Conservation (phyloP, 371 early-diverging fungal genomes). For the Mucor ambiguus region DNA sequence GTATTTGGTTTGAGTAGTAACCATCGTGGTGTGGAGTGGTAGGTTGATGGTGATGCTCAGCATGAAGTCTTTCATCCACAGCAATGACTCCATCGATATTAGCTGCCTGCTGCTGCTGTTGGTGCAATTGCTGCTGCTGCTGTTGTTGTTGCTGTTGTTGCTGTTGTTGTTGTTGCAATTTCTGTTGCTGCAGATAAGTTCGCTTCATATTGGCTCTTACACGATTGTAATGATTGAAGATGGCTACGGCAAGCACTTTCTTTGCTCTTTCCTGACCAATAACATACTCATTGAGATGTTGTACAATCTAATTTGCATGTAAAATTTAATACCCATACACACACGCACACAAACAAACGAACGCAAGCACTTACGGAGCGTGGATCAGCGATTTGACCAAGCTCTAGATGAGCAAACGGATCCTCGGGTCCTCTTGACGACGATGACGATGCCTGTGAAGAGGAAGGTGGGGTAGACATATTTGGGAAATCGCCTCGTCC, state of each 20-base stretch:
- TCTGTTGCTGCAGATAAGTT: slow-evolving; percentile 8
- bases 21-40: slow-evolving; percentile 23
- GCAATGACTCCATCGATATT: neutral
- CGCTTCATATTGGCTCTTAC: slow-evolving; percentile 67
- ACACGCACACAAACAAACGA: neutral
- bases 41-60: slow-evolving; percentile 32
- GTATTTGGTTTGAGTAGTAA: slow-evolving; percentile 26
- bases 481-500: slow-evolving; percentile 19
- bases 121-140: slow-evolving; percentile 18
- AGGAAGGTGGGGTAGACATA: neutral
- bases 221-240: slow-evolving; percentile 87
- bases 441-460: neutral
- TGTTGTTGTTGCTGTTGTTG: slow-evolving; percentile 9
- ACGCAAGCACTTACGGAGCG: slow-evolving; percentile 20
- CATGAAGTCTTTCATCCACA: slow-evolving; percentile 16
- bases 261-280: slow-evolving; percentile 90
- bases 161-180: slow-evolving; percentile 16
- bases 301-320: slow-evolving; percentile 64
- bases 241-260: slow-evolving; percentile 81
- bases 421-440: slow-evolving; percentile 11
- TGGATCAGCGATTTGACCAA: slow-evolving; percentile 21
- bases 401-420: slow-evolving; percentile 24
- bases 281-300: slow-evolving; percentile 83
- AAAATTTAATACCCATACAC: neutral
- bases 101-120: slow-evolving; percentile 3